Percentiles rank a stretch among this genome's conserved stretches.
phyloP scores from a whole-genome alignment of 768 basidiomycete genomes.

The Strobilomyces confusus region DNA sequence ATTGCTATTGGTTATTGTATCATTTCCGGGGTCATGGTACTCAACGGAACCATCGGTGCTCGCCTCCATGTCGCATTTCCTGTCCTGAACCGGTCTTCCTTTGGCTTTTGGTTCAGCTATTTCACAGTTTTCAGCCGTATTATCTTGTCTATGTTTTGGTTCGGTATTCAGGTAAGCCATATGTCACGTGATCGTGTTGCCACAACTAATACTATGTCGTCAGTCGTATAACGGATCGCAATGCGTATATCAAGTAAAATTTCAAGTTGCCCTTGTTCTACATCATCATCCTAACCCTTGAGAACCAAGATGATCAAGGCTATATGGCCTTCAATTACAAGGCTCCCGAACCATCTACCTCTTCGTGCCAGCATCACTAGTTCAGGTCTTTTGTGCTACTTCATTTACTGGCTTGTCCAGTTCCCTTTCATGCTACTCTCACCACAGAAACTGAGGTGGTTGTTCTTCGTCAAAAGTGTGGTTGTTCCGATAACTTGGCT shows the following conservation, averaged over 20 bases:
- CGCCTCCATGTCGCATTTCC: constrained; percentile 71
- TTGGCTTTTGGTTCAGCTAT: constrained; percentile 89
- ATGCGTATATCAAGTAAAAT: constrained; percentile 58
- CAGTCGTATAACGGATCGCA: constrained; percentile 62
- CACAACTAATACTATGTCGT: not conserved
- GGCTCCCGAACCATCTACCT: constrained; percentile 62
- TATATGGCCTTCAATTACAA: constrained; percentile 72
- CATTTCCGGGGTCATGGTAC: constrained; percentile 69
- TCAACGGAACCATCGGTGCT: constrained; percentile 80
- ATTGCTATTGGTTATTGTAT: constrained; percentile 71
- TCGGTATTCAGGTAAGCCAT: constrained; percentile 56
- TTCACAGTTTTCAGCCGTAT: constrained; percentile 79
- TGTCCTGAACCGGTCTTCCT: constrained; percentile 79
- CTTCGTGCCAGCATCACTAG: constrained; percentile 58
- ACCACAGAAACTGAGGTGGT: constrained; percentile 71
- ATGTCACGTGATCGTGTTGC: not conserved
- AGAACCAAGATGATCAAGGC: constrained; percentile 62
- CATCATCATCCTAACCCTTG: not conserved
- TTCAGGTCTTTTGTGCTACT: constrained; percentile 67
- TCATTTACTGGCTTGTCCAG: constrained; percentile 75
- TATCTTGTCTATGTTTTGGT: constrained; percentile 81
- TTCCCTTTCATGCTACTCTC: constrained; percentile 73
- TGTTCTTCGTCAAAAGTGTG: constrained; percentile 68
- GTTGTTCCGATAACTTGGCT: constrained; percentile 64
- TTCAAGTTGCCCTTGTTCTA: not conserved